These are phyloP conservation scores for Neolentinus lepideus DNA, from an alignment of 1,284 basidiomycete genomes.

Conservation along the genomic window DNA sequence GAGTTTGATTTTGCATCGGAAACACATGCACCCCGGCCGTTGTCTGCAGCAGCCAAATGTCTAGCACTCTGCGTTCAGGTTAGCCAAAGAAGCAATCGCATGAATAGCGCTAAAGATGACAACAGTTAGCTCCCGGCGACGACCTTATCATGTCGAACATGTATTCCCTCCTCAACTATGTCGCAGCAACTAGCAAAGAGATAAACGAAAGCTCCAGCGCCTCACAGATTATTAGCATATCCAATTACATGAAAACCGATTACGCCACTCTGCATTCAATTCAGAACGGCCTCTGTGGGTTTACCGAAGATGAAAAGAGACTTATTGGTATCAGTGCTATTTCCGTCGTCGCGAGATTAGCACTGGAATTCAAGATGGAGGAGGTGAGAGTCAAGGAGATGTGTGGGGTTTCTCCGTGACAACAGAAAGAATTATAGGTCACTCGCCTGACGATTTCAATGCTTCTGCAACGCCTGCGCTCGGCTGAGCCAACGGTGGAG, in stretches of 20 bases:
- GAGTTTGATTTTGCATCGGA: constrained; percentile 78
- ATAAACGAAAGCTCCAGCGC: constrained; percentile 44
- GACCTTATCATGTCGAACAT: constrained; percentile 92
- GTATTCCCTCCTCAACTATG: constrained; percentile 92
- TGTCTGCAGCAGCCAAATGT: constrained; percentile 84
- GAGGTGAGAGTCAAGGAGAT: constrained; percentile 44
- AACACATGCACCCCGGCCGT: constrained; percentile 65
- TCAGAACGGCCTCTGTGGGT: constrained; percentile 52
- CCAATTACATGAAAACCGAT: constrained; percentile 28
- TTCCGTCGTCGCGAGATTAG: constrained; percentile 78
- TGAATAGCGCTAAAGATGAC: neutral
- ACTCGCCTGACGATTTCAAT: constrained; percentile 86
- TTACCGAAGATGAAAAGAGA: constrained; percentile 80
- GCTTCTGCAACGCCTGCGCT: constrained; percentile 83
- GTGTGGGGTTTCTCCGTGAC: neutral
- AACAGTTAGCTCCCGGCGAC: constrained; percentile 77
- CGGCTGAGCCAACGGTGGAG: constrained; percentile 81
- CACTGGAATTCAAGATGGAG: constrained; percentile 75
- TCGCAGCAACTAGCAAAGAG: constrained; percentile 76
- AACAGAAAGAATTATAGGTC: constrained; percentile 38
- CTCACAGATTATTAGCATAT: constrained; percentile 32
- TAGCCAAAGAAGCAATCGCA: constrained; percentile 8
- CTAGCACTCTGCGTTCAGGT: constrained; percentile 87
- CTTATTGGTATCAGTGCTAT: constrained; percentile 88
- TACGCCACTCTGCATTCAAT: constrained; percentile 43